These are phyloP conservation scores for Diospyros kaki DNA, from an alignment of 148 eudicot species.

Conservation along the genomic window DNA sequence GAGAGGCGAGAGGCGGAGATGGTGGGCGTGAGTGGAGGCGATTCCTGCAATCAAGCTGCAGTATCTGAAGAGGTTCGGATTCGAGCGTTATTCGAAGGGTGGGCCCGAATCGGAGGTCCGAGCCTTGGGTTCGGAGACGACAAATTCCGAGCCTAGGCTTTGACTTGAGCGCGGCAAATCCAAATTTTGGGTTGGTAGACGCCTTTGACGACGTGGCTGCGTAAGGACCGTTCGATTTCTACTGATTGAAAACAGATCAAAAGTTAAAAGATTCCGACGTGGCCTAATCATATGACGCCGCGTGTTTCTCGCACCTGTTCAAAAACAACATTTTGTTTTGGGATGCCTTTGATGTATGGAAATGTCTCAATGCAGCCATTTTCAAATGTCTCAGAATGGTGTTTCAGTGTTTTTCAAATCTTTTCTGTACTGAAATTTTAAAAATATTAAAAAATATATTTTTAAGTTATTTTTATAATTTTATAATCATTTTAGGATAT, in stretches of 20 bases:
- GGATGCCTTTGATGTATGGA: too few species aligned
- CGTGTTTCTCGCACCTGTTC: too few species aligned
- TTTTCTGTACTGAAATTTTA: too few species aligned
- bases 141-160: slow-evolving; percentile 29
- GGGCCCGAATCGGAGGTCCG: slow-evolving; percentile 12
- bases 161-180: slow-evolving; percentile 42
- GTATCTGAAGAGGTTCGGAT: slow-evolving; percentile 17
- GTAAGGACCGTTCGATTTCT: slow-evolving; percentile 9
- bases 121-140: slow-evolving; percentile 19
- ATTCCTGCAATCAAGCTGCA: background rate
- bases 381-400: too few species aligned
- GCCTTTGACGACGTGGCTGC: slow-evolving; percentile 6
- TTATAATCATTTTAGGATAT: too few species aligned
- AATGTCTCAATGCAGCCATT: too few species aligned
- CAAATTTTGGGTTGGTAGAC: slow-evolving; percentile 17
- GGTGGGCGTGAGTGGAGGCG: background rate
- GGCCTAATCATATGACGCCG: too few species aligned
- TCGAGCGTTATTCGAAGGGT: background rate
- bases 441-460: too few species aligned
- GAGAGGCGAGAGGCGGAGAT: background rate
- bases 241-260: background rate
- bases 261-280: too few species aligned
- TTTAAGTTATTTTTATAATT: too few species aligned
- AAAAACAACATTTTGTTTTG: too few species aligned
- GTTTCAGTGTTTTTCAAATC: too few species aligned